Conservation (phyloP, 139 green algal genomes). For the Deuterostichococcus epilithicus region DNA sequence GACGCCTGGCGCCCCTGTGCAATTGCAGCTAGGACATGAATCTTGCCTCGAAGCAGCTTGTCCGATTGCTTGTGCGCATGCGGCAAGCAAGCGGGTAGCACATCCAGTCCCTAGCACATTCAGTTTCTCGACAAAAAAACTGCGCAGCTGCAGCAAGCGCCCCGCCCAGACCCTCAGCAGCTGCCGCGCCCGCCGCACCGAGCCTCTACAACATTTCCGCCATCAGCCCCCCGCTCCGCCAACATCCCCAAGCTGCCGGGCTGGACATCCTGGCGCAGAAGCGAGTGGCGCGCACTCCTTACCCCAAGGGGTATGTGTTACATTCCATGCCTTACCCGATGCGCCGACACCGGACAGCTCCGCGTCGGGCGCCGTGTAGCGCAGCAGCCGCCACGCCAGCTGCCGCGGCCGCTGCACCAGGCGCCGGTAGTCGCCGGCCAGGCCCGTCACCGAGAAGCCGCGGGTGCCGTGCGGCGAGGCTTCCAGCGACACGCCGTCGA, state of each 20-base stretch:
- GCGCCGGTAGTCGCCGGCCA: conserved; percentile 70
- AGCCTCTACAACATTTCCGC: conserved; percentile 23
- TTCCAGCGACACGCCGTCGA: conserved; percentile 40
- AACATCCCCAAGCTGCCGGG: no score
- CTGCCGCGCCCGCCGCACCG: neutral
- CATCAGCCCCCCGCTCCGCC: no score
- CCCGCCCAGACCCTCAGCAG: neutral
- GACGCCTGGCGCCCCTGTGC: neutral
- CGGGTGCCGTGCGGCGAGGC: conserved; percentile 14
- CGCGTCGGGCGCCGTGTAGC: conserved; percentile 56
- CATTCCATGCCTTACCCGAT: no score
- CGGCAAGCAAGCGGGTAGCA: neutral
- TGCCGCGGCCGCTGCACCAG: conserved; percentile 47
- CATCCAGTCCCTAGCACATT: neutral
- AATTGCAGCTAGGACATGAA: neutral
- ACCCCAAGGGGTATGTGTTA: no score
- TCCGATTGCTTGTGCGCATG: no score
- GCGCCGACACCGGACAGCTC: conserved; percentile 56
- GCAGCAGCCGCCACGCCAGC: conserved; percentile 19
- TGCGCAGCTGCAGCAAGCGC: no score
- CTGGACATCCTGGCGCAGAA: no score
- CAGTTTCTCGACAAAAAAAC: no score
- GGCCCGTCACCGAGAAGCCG: conserved; percentile 47
- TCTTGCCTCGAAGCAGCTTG: neutral
- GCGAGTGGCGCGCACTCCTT: no score